phyloP scores from a whole-genome alignment of 2,329 filamentous ascomycete species.

The Fusarium domesticum region DNA sequence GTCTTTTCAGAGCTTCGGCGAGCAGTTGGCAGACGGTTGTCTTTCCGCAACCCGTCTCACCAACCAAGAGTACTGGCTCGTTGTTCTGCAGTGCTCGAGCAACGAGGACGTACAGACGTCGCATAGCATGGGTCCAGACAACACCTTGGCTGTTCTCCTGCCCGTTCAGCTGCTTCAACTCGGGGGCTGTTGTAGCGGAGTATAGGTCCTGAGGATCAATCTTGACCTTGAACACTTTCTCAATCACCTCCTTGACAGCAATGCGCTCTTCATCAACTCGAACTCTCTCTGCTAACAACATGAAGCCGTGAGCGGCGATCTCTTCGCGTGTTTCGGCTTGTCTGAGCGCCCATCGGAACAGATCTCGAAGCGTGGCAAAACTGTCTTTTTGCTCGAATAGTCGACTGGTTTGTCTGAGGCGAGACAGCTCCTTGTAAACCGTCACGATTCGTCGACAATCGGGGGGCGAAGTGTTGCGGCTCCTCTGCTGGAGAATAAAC shows the following conservation, averaged over 20 bases:
- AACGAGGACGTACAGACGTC: slow-evolving; percentile 85
- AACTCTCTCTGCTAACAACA: slow-evolving; percentile 92
- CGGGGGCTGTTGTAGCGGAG: slow-evolving; percentile 54
- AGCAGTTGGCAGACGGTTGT: slow-evolving; percentile 94
- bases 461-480: slow-evolving; percentile 80
- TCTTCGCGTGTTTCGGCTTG: slow-evolving; percentile 82
- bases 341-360: slow-evolving; percentile 92
- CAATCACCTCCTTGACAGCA: slow-evolving; percentile 83
- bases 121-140: slow-evolving; percentile 96
- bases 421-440: slow-evolving; percentile 89
- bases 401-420: slow-evolving; percentile 82
- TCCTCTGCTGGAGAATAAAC: slow-evolving; percentile 83
- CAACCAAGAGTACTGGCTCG: slow-evolving; percentile 90
- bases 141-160: slow-evolving; percentile 59
- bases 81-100: slow-evolving; percentile 81
- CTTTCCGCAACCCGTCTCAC: slow-evolving; percentile 96
- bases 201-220: slow-evolving; percentile 77
- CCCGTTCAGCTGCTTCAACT: slow-evolving; percentile 48
- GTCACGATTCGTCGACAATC: slow-evolving; percentile 89
- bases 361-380: slow-evolving; percentile 91
- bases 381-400: slow-evolving; percentile 97
- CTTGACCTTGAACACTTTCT: slow-evolving; percentile 82
- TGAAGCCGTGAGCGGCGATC: slow-evolving; percentile 88
- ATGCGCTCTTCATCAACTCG: slow-evolving; percentile 83
- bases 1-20: slow-evolving; percentile 72